These are phyloP conservation scores for Cylindrodendrum hubeiense DNA, from an alignment of 2,329 filamentous ascomycete species.

Conservation along the genomic window DNA sequence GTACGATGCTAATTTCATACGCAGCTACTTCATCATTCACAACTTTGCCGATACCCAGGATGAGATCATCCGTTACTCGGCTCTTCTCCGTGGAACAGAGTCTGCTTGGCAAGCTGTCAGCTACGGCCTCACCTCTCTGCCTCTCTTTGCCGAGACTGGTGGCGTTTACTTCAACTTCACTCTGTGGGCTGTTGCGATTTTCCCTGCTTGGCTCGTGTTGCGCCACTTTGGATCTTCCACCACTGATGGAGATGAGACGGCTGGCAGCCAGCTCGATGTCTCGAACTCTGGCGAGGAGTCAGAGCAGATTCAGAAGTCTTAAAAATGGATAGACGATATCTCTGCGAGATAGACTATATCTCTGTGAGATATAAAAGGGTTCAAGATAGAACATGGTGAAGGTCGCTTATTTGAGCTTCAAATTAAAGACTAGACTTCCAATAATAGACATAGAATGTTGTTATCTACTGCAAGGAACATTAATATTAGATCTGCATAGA, in stretches of 20 bases:
- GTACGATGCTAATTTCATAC: background rate
- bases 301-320: slow-evolving; percentile 31
- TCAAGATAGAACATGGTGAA: background rate
- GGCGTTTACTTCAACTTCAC: slow-evolving; percentile 78
- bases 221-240: slow-evolving; percentile 51
- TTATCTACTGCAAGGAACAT: background rate
- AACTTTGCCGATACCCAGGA: slow-evolving; percentile 72
- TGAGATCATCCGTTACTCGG: slow-evolving; percentile 77
- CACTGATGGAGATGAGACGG: slow-evolving; percentile 12
- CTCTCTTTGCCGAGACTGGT: slow-evolving; percentile 73
- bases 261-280: slow-evolving; percentile 27
- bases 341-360: background rate
- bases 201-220: slow-evolving; percentile 76
- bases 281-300: slow-evolving; percentile 39
- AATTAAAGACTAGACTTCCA: background rate
- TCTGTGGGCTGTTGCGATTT: slow-evolving; percentile 73
- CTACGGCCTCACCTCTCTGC: slow-evolving; percentile 74
- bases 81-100: slow-evolving; percentile 76
- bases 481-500: too few species aligned
- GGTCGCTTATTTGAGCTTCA: background rate
- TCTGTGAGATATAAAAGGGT: background rate
- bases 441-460: background rate
- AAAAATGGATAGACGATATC: background rate
- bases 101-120: slow-evolving; percentile 80
- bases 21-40: slow-evolving; percentile 76